Conservation (phyloP, 176 grass and related monocot species). For the Juncus inflexus region DNA sequence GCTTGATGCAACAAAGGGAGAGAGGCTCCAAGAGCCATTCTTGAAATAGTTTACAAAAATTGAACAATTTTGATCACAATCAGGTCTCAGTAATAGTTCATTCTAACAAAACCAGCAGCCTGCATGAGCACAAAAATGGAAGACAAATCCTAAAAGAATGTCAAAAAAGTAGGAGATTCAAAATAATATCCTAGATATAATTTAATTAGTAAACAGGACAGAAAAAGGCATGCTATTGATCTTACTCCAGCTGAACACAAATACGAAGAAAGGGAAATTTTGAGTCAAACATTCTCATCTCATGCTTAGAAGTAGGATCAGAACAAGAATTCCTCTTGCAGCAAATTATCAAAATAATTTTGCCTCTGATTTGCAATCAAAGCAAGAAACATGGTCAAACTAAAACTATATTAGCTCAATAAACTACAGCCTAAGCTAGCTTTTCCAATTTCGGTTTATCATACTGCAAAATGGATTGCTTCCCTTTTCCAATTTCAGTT, state of each 20-base stretch:
- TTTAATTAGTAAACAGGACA: no score
- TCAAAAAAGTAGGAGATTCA: no score
- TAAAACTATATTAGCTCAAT: background rate
- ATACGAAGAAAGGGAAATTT: background rate
- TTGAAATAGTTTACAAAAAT: slow-evolving; percentile 19
- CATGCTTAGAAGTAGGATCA: background rate
- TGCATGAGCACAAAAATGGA: slow-evolving; percentile 6
- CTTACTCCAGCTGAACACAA: background rate
- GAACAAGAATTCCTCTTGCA: no score
- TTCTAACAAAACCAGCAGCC: slow-evolving; percentile 20
- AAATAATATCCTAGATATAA: background rate
- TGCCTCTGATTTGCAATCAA: background rate
- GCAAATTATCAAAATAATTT: background rate
- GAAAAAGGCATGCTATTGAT: background rate
- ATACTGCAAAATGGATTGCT: slow-evolving; percentile 8
- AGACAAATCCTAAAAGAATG: background rate
- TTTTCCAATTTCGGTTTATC: background rate
- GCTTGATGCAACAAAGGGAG: slow-evolving; percentile 53
- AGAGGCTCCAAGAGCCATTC: slow-evolving; percentile 69
- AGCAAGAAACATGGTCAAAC: background rate
- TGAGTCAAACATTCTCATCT: background rate
- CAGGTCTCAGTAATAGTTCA: slow-evolving; percentile 28
- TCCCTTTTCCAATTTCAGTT: background rate
- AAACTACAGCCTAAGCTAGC: background rate
- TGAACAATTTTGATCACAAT: slow-evolving; percentile 20